A percentile compares a stretch with the other conserved stretches of the same genome.
Conservation (phyloP, 257 asterid species). For the Euphrasia confusa region DNA sequence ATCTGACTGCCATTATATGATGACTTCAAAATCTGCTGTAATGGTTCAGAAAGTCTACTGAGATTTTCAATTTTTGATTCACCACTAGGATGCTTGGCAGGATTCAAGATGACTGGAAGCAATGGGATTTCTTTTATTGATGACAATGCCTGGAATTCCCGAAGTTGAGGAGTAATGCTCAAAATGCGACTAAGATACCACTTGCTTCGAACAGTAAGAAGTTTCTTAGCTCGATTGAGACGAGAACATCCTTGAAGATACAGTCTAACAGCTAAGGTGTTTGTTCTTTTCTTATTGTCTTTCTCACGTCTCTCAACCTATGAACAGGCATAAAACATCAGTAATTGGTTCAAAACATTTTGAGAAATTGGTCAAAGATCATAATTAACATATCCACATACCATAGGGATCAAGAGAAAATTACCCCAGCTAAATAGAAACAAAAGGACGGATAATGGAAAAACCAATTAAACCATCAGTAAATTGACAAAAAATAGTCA, state of each 20-base stretch:
- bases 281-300: constrained; percentile 65
- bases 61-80: constrained; percentile 45
- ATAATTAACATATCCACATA: constrained; percentile 7
- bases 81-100: constrained; percentile 43
- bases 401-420: constrained; percentile 15
- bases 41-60: constrained; percentile 49
- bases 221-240: constrained; percentile 71
- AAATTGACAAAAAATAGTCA: neutral
- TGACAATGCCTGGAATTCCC: constrained; percentile 97
- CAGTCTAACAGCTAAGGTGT: constrained; percentile 60
- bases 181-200: constrained; percentile 81
- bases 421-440: constrained; percentile 14
- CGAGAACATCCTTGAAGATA: constrained; percentile 83
- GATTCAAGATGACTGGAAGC: constrained; percentile 82
- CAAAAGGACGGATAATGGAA: neutral
- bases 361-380: constrained; percentile 18
- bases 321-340: constrained; percentile 29
- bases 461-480: constrained; percentile 16
- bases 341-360: constrained; percentile 21
- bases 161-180: constrained; percentile 95
- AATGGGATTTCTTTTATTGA: constrained; percentile 81
- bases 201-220: constrained; percentile 83
- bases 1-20: constrained; percentile 83
- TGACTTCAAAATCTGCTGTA: constrained; percentile 62
- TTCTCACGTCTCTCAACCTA: constrained; percentile 93